These are phyloP conservation scores for Xylaria cubensis DNA, from an alignment of 495 filamentous ascomycete species.

Conservation along the genomic window DNA sequence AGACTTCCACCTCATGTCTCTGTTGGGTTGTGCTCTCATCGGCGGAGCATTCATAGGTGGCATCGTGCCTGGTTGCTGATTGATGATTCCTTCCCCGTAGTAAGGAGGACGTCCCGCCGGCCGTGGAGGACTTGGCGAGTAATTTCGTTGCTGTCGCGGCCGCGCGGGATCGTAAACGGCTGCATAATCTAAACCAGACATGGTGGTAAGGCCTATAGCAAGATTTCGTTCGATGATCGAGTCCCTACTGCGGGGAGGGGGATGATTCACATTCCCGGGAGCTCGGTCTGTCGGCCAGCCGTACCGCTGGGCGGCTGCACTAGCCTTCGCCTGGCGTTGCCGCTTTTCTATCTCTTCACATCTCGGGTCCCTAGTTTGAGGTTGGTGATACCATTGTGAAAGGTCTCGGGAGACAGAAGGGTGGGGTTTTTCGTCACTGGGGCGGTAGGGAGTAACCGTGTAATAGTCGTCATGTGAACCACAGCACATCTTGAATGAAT, in stretches of 20 bases:
- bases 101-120: conserved; percentile 11
- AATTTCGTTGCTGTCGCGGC: neutral
- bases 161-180: conserved; percentile 24
- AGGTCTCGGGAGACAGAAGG: neutral
- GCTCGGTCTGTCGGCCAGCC: conserved; percentile 25
- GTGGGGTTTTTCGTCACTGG: neutral
- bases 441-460: neutral
- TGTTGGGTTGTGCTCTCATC: no score
- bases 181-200: conserved; percentile 28
- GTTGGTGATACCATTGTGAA: neutral
- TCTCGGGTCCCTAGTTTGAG: neutral
- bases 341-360: conserved; percentile 16
- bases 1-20: no score
- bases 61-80: conserved; percentile 20
- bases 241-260: neutral
- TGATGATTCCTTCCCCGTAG: conserved; percentile 5
- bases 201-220: conserved; percentile 9
- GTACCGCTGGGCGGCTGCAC: conserved; percentile 23
- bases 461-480: conserved; percentile 18
- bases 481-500: conserved; percentile 26
- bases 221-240: conserved; percentile 27
- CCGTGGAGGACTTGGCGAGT: neutral
- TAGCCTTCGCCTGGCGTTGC: conserved; percentile 17
- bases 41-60: neutral
- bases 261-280: neutral